Conservation (phyloP, 768 basidiomycete species). For the Lepiota venenata region DNA sequence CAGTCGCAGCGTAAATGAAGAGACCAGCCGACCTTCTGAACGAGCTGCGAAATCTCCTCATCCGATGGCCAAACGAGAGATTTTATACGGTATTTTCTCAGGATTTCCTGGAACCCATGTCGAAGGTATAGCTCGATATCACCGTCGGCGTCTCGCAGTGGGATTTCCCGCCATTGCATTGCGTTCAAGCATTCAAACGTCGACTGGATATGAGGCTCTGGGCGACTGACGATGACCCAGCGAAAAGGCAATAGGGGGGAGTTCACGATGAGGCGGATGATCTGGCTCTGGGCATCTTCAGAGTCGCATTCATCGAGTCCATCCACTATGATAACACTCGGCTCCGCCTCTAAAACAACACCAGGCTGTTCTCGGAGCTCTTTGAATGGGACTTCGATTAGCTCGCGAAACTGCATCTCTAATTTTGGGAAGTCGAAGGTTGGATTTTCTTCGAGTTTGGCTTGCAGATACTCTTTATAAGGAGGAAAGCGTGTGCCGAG, state of each 20-base stretch:
- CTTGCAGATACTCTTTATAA: not conserved
- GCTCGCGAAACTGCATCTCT: constrained; percentile 12
- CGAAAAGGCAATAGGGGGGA: constrained; percentile 13
- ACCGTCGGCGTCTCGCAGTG: constrained; percentile 1
- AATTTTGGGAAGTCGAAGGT: constrained; percentile 12
- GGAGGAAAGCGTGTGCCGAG: constrained; percentile 10
- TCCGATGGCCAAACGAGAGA: constrained; percentile 17
- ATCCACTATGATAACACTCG: constrained; percentile 19
- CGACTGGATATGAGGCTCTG: constrained; percentile 19
- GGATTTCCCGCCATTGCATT: no score
- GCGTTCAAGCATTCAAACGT: not conserved
- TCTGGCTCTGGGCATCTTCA: constrained; percentile 1
- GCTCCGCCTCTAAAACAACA: not conserved
- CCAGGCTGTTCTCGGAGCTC: not conserved
- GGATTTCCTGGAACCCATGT: constrained; percentile 12
- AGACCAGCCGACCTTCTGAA: constrained; percentile 18
- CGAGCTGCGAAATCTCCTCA: constrained; percentile 14
- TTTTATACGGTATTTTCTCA: not conserved
- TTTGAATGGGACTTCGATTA: constrained; percentile 15
- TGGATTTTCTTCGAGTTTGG: constrained; percentile 12
- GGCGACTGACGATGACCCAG: constrained; percentile 23
- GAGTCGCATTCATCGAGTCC: constrained; percentile 24
- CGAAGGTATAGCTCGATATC: constrained; percentile 18
- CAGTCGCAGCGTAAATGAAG: constrained; percentile 24
- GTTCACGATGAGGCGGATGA: constrained; percentile 10